Evolutionary conservation across 345 rosid species (phyloP).

Genomic region (Atalantia buxifolia): DNA sequence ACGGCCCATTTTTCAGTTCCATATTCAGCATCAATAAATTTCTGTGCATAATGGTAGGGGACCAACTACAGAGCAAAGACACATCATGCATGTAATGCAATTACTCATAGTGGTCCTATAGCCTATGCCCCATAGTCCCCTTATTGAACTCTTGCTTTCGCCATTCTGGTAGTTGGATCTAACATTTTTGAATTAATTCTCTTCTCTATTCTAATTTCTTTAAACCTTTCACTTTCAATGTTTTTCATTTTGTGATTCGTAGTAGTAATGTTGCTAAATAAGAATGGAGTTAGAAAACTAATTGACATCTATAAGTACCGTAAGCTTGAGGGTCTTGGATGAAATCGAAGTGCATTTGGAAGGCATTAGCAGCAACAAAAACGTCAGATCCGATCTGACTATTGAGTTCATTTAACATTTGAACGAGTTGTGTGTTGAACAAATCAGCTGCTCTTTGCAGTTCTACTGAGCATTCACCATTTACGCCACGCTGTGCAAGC

Average conservation of each 20-base stretch:
- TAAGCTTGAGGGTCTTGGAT: slow-evolving; percentile 52
- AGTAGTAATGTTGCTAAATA: neutral
- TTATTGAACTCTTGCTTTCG: neutral
- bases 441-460: slow-evolving; percentile 60
- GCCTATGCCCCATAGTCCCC: neutral
- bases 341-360: slow-evolving; percentile 53
- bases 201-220: neutral
- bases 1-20: neutral
- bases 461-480: slow-evolving; percentile 62
- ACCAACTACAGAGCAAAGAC: neutral
- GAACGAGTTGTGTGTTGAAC: slow-evolving; percentile 63
- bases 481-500: slow-evolving; percentile 58
- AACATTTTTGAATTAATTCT: neutral
- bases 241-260: neutral
- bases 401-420: slow-evolving; percentile 50
- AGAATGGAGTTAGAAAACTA: neutral
- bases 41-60: neutral
- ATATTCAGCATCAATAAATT: slow-evolving; percentile 1
- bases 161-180: slow-evolving; percentile 2
- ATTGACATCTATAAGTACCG: slow-evolving; percentile 30
- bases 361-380: slow-evolving; percentile 55
- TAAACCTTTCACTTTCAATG: neutral
- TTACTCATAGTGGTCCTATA: slow-evolving; percentile 11
- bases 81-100: neutral
- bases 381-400: slow-evolving; percentile 45